Evolutionary conservation across 2,329 filamentous ascomycete species (phyloP).

Genomic region (Epichloe uncinata): DNA sequence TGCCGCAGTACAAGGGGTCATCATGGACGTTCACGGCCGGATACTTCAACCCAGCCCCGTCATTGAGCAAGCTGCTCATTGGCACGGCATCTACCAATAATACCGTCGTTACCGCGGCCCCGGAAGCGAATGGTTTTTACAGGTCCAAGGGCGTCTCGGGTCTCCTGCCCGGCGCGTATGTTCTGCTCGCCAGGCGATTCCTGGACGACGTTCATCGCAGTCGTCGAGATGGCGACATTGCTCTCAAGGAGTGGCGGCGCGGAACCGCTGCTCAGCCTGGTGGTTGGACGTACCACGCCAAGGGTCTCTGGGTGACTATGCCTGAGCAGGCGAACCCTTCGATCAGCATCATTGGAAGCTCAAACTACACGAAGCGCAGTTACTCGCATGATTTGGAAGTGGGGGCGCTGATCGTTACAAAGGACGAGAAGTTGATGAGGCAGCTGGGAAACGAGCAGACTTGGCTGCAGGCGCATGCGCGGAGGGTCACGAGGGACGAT

Average conservation of each 20-base stretch:
- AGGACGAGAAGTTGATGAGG: slow-evolving; percentile 55
- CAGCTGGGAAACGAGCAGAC: slow-evolving; percentile 67
- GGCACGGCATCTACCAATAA: slow-evolving; percentile 55
- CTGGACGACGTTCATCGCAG: slow-evolving; percentile 42
- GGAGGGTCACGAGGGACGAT: slow-evolving; percentile 57
- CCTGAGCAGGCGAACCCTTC: slow-evolving; percentile 52
- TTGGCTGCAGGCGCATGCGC: slow-evolving; percentile 66
- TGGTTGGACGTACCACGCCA: slow-evolving; percentile 97
- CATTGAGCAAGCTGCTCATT: slow-evolving; percentile 68
- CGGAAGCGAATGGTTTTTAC: slow-evolving; percentile 92
- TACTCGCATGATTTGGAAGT: slow-evolving; percentile 88
- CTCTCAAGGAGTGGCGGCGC: slow-evolving; percentile 74
- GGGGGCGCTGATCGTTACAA: slow-evolving; percentile 74
- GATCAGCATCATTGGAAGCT: slow-evolving; percentile 76
- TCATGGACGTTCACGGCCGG: slow-evolving; percentile 95
- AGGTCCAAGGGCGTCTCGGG: slow-evolving; percentile 77
- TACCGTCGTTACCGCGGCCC: slow-evolving; percentile 83
- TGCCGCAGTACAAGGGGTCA: slow-evolving; percentile 49
- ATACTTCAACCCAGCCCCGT: slow-evolving; percentile 93
- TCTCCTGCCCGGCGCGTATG: slow-evolving; percentile 84
- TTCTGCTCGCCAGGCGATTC: slow-evolving; percentile 72
- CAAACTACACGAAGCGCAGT: slow-evolving; percentile 89
- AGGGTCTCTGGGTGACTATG: slow-evolving; percentile 82
- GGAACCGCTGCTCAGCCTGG: slow-evolving; percentile 69
- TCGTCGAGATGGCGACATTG: slow-evolving; percentile 42